These are phyloP conservation scores for Xerocomus amazonicus DNA, from an alignment of 1,284 basidiomycete species.

Conservation along the genomic window DNA sequence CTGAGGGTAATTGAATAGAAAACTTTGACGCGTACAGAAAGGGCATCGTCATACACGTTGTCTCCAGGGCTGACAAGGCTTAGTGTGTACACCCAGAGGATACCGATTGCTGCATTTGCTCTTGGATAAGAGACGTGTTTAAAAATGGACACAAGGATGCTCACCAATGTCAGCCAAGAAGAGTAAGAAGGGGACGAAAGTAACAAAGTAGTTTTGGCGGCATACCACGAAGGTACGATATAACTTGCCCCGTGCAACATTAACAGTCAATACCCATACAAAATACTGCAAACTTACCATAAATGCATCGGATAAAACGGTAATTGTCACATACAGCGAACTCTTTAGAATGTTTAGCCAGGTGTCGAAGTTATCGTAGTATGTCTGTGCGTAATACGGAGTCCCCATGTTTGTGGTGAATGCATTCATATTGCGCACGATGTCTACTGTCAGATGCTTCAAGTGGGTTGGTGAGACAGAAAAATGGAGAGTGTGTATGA, in stretches of 20 bases:
- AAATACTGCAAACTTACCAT: slow-evolving; percentile 7
- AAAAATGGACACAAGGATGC: not conserved
- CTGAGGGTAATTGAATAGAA: slow-evolving; percentile 17
- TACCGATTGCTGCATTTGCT: slow-evolving; percentile 8
- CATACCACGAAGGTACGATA: slow-evolving; percentile 27
- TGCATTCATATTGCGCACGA: slow-evolving; percentile 14
- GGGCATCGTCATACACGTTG: slow-evolving; percentile 6
- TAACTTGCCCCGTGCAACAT: slow-evolving; percentile 12
- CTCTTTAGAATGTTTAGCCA: slow-evolving; percentile 12
- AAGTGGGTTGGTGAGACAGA: not conserved
- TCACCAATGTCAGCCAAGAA: slow-evolving; percentile 24
- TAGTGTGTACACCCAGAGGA: slow-evolving; percentile 20
- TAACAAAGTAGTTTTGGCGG: slow-evolving; percentile 10
- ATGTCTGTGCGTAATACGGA: slow-evolving; percentile 9
- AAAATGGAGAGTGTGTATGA: not conserved
- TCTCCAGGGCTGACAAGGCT: slow-evolving; percentile 1
- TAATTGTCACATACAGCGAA: slow-evolving; percentile 15
- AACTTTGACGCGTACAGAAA: slow-evolving; percentile 8
- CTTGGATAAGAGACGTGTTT: not conserved
- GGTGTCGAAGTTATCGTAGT: slow-evolving; percentile 7
- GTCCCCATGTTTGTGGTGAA: slow-evolving; percentile 13
- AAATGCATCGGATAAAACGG: slow-evolving; percentile 21
- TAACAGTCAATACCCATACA: no score
- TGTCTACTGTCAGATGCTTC: slow-evolving; percentile 17
- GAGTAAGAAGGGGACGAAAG: slow-evolving; percentile 9